Percentiles rank a stretch among this genome's conserved stretches.
Conservation (phyloP, 331 rosid species). For the Quercus lobata region DNA sequence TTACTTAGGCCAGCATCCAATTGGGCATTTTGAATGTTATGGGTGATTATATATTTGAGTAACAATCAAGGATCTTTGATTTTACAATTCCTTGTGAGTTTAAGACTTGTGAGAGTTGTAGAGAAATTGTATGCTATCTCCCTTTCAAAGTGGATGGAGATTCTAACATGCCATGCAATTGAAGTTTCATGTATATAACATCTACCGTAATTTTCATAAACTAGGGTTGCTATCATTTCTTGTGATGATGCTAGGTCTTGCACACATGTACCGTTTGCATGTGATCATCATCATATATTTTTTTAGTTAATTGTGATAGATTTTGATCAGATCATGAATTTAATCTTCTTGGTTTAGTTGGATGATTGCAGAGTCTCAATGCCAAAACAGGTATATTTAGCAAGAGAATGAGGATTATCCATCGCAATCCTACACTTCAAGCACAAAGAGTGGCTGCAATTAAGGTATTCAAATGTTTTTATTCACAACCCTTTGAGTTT, state of each 20-base stretch:
- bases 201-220: neutral
- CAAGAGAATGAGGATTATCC: slow-evolving; percentile 97
- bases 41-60: neutral
- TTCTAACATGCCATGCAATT: neutral
- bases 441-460: slow-evolving; percentile 97
- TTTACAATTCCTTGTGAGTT: neutral
- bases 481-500: slow-evolving; percentile 4
- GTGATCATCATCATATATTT: neutral
- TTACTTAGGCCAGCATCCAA: neutral
- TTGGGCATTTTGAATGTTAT: neutral
- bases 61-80: neutral
- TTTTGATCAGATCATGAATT: slow-evolving; percentile 34
- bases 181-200: neutral
- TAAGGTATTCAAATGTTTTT: slow-evolving; percentile 51
- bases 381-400: slow-evolving; percentile 96
- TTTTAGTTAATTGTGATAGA: neutral
- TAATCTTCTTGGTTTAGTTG: slow-evolving; percentile 71
- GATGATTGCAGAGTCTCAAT: slow-evolving; percentile 95
- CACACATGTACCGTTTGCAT: neutral
- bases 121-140: neutral
- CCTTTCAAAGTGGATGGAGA: neutral
- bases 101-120: neutral
- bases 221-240: neutral
- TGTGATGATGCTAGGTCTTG: slow-evolving; percentile 4
- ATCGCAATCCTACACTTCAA: slow-evolving; percentile 76